Conservation (phyloP, 2,329 filamentous ascomycete species). For the Fusarium sp. region DNA sequence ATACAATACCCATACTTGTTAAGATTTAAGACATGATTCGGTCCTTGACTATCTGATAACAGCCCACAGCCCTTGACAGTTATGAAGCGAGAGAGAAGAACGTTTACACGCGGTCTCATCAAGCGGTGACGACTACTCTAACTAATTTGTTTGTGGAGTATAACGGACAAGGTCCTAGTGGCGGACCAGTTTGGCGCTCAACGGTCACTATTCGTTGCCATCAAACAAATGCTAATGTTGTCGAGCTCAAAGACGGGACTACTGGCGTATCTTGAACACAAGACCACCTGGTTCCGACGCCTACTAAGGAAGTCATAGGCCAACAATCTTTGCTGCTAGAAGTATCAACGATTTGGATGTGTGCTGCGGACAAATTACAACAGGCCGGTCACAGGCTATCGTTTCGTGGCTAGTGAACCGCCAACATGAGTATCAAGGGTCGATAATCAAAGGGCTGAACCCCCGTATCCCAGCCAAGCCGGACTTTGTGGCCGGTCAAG, state of each 20-base stretch:
- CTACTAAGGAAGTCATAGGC: not conserved
- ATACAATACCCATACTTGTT: conserved; percentile 40
- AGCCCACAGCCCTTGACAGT: not conserved
- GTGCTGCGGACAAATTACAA: conserved; percentile 20
- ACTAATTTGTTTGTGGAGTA: conserved; percentile 3
- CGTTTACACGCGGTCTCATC: not conserved
- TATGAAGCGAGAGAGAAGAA: not conserved
- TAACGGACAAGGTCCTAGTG: conserved; percentile 2
- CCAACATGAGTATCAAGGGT: conserved; percentile 7
- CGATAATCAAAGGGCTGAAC: conserved; percentile 3
- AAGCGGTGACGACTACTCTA: not conserved
- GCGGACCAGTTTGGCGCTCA: conserved; percentile 18
- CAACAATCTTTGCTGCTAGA: not conserved
- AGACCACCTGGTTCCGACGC: not conserved
- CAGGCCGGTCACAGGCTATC: conserved; percentile 13
- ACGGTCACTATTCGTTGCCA: conserved; percentile 29
- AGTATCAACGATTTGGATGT: conserved; percentile 4
- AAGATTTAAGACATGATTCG: conserved; percentile 17
- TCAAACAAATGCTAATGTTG: not conserved
- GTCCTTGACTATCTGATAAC: not conserved
- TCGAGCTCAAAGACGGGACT: conserved; percentile 8
- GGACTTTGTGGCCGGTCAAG: conserved; percentile 22
- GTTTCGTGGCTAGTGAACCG: conserved; percentile 25
- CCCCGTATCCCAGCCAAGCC: conserved; percentile 14
- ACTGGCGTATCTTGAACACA: not conserved